A percentile compares a stretch with the other conserved stretches of the same genome.
These are phyloP conservation scores for Paulownia fortunei DNA, from an alignment of 257 asterid genomes.

Conservation along the genomic window DNA sequence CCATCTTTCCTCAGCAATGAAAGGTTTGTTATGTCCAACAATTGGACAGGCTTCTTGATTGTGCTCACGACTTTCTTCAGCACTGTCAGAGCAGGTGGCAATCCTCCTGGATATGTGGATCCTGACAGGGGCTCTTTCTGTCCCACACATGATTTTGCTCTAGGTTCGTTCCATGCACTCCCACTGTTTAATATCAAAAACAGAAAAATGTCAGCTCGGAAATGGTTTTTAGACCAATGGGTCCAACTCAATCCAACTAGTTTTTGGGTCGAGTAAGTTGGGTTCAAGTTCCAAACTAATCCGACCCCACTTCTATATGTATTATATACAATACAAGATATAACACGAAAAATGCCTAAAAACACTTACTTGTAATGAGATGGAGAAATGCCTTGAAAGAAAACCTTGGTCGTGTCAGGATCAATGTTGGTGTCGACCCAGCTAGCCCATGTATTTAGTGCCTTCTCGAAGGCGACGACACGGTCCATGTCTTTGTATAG, in stretches of 20 bases:
- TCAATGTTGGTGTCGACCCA: constrained; percentile 84
- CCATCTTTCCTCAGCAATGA: constrained; percentile 84
- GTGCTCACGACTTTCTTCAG: constrained; percentile 60
- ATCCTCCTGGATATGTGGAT: constrained; percentile 69
- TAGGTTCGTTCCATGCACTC: constrained; percentile 71
- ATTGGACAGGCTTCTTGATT: constrained; percentile 56
- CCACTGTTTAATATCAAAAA: constrained; percentile 48
- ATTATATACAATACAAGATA: too few species aligned
- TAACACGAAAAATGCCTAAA: too few species aligned
- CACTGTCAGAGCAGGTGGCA: constrained; percentile 63
- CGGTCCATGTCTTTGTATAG: constrained; percentile 83
- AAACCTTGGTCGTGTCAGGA: constrained; percentile 65
- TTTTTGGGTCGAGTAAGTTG: too few species aligned
- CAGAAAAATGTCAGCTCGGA: neutral
- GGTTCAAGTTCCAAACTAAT: too few species aligned
- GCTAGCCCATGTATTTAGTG: constrained; percentile 76
- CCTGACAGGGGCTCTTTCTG: constrained; percentile 59
- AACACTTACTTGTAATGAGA: constrained; percentile 84
- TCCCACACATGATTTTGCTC: constrained; percentile 54
- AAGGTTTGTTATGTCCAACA: constrained; percentile 74
- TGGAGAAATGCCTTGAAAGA: constrained; percentile 96
- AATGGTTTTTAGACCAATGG: too few species aligned
- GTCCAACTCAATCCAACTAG: too few species aligned
- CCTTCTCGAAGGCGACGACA: constrained; percentile 74
- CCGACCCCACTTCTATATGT: too few species aligned